These are phyloP conservation scores for Debaryomyces coudertii DNA, from an alignment of 1,139 yeast species.

Conservation along the genomic window DNA sequence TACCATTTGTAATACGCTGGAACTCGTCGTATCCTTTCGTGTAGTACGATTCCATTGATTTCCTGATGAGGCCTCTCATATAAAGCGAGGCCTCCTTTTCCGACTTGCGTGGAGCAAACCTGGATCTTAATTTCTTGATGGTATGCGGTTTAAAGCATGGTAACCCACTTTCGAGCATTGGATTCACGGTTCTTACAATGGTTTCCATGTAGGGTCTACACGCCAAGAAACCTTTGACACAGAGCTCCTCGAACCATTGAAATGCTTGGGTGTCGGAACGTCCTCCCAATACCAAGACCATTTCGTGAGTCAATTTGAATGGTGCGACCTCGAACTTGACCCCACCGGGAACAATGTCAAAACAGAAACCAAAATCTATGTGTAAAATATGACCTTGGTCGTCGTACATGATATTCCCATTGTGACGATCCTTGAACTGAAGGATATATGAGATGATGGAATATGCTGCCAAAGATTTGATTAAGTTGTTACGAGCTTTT, in stretches of 20 bases:
- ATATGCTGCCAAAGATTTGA: conserved; percentile 93
- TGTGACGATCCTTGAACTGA: conserved; percentile 97
- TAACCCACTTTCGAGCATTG: conserved; percentile 94
- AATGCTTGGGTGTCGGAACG: conserved; percentile 81
- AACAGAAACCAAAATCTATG: conserved; percentile 97
- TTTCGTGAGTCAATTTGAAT: conserved; percentile 92
- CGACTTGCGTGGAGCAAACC: conserved; percentile 80
- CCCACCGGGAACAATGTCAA: conserved; percentile 99
- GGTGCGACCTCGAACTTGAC: conserved; percentile 98
- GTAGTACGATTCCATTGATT: conserved; percentile 83
- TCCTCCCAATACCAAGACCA: conserved; percentile 96
- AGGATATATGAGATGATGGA: conserved; percentile 88
- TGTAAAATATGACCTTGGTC: conserved; percentile 93
- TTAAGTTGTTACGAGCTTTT: conserved; percentile 87
- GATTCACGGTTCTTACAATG: conserved; percentile 80
- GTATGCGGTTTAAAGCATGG: conserved; percentile 93
- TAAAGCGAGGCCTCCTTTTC: conserved; percentile 85
- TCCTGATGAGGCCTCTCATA: conserved; percentile 75
- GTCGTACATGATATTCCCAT: conserved; percentile 98
- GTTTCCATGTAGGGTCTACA: conserved; percentile 89
- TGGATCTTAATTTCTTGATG: conserved; percentile 69
- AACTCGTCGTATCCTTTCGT: conserved; percentile 97
- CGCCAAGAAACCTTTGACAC: conserved; percentile 89
- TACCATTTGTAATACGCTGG: conserved; percentile 94
- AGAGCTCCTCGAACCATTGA: conserved; percentile 91